Evolutionary conservation across 2,329 filamentous ascomycete genomes (phyloP).

Genomic region (Rutstroemia sp.): DNA sequence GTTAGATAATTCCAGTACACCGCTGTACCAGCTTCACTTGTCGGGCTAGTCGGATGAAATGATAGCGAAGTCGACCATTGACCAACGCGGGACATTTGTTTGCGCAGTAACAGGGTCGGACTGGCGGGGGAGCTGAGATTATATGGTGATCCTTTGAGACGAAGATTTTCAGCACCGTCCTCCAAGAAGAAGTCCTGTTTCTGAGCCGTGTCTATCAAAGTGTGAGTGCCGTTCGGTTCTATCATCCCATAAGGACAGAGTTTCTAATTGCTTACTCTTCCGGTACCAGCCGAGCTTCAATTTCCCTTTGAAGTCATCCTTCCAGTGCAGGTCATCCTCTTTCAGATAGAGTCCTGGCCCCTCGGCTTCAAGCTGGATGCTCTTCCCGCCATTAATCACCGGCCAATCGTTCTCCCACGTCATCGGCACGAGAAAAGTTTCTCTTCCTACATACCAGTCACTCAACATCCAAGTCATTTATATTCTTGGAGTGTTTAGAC

Average conservation of each 20-base stretch:
- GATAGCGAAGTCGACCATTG: background rate
- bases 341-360: background rate
- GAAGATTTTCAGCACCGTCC: background rate
- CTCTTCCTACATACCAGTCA: slow-evolving; percentile 41
- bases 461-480: slow-evolving; percentile 13
- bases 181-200: background rate
- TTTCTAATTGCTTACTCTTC: background rate
- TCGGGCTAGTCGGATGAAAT: background rate
- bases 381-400: slow-evolving; percentile 12
- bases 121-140: background rate
- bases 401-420: slow-evolving; percentile 47
- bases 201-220: background rate
- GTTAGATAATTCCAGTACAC: slow-evolving; percentile 1
- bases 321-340: background rate
- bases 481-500: slow-evolving; percentile 36
- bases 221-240: background rate
- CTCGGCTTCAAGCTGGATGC: background rate
- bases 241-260: background rate
- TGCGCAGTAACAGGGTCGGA: background rate
- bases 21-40: background rate
- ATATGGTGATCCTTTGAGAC: background rate
- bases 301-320: background rate
- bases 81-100: background rate
- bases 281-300: slow-evolving; percentile 5
- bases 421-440: slow-evolving; percentile 42